A percentile compares a stretch with the other conserved stretches of the same genome.
phyloP scores from a whole-genome alignment of 2,329 filamentous ascomycete species.

The Fusarium algeriense region DNA sequence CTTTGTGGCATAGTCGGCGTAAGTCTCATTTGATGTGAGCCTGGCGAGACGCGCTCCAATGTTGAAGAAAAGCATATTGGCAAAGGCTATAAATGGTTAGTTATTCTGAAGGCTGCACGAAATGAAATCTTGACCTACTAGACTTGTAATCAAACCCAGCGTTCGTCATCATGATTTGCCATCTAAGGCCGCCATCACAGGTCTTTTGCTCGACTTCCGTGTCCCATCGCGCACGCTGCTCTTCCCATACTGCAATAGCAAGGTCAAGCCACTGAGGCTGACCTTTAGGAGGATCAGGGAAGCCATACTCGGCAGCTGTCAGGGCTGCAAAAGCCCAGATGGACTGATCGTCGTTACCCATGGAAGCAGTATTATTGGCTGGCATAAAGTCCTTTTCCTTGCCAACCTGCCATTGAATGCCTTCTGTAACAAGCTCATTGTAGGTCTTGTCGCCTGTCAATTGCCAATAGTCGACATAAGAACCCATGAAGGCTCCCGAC shows the following conservation, averaged over 20 bases:
- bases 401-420: slow-evolving; percentile 69
- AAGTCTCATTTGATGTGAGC: slow-evolving; percentile 75
- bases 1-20: slow-evolving; percentile 71
- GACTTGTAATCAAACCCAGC: slow-evolving; percentile 83
- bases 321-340: slow-evolving; percentile 79
- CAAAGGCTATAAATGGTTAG: slow-evolving; percentile 57
- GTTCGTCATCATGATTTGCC: slow-evolving; percentile 81
- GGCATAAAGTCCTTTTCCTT: slow-evolving; percentile 69
- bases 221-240: slow-evolving; percentile 60
- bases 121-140: slow-evolving; percentile 50
- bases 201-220: slow-evolving; percentile 60
- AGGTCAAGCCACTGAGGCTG: slow-evolving; percentile 72
- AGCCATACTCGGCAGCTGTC: slow-evolving; percentile 73
- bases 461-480: slow-evolving; percentile 77
- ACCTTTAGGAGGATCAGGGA: slow-evolving; percentile 64
- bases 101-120: rapidly evolving
- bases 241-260: slow-evolving; percentile 66
- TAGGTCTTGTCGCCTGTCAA: slow-evolving; percentile 73
- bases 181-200: slow-evolving; percentile 70
- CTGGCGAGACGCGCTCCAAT: slow-evolving; percentile 75
- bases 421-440: slow-evolving; percentile 68
- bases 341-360: slow-evolving; percentile 76
- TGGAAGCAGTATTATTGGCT: slow-evolving; percentile 63
- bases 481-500: slow-evolving; percentile 75
- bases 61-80: slow-evolving; percentile 73